Base-by-base conservation (phyloP, 768 basidiomycete species). In the Lactarius psammicola region DNA sequence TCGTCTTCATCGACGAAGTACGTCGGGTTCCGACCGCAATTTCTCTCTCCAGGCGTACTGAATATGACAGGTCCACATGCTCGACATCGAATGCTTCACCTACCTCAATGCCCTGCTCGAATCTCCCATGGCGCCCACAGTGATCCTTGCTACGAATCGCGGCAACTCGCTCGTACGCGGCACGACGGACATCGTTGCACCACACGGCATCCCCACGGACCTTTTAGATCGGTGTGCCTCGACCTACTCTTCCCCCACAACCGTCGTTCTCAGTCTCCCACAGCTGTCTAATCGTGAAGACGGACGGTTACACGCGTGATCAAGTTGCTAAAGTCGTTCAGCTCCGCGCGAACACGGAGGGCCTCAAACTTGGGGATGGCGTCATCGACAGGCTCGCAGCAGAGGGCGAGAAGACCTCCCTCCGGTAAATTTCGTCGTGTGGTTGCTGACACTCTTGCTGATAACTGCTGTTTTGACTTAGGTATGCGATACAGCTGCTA, bases 11-110 rank as follows among this genome's bases (percentile, higher is more conserved):
- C 67, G 97, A 98, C 75, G 97, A 99, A 85, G 96, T 97, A 71
- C 65, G 84, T 73, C 6, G 40, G 20, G 33, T 58, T 8, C 31
- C 46, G 63, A 28, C 58, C 56, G 26, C 36, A n/a, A n/a, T 15
- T 38, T 67, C 31, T 56, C 46, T 36, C 42, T 36, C 28, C 46
- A 23, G 51, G 56, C 59, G 33, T 31, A 28, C 28, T 38, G 17
- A 33, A 23, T 56, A 13, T 11, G 49, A 2, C 72, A 97, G 95
- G 96, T 98, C 28, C 97, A 99, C 79, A 98, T 98, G 96, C 87
- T 99, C 66, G 97, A 99, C 76, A 95, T 98, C 72, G 97, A 99
- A 76, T 98, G 95, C 76, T 99, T 98, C 80, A 98, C 97, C 5
- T 99, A 96, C 78, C 85, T 99, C 42, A 98, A 98, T 76, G 89